Base-by-base conservation (phyloP, 2,329 filamentous ascomycete species). In the Epichloe coenophiala region DNA sequence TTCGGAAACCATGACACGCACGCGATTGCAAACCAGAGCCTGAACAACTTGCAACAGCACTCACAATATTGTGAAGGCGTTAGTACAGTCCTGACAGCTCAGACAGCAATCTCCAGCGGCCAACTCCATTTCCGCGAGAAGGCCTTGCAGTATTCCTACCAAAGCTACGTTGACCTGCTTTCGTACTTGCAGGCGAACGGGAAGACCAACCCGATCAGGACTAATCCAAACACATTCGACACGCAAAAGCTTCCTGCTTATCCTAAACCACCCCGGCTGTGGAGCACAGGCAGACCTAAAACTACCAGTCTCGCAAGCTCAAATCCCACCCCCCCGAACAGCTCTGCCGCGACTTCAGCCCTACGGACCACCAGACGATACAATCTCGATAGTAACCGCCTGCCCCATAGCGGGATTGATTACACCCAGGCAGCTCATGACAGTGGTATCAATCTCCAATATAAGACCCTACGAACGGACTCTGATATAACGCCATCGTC, bases 141-240 rank as follows among this genome's bases (percentile, higher is more conserved):
- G 55, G 78, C 79, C 2, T 67, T 89, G 23, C 71, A 76, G 13
- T 82, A 81, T 68, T 86, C 85, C n/a, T 83, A 89, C 62, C 74
- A 75, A 56, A 77, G 83, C 35, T 90, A 90, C 64, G 72, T 85
- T 45, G 82, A 88, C 55, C 73, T 91, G 7, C 68, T 90, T 3
- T 68, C 79, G 9, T 80, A 78, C 55, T 70, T 86, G 6, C 80
- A 85, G 54, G 74, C 78, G 48, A 71, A 71, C 19, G 81, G 78
- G 51, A 81, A 73, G 58, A 64, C 69, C 2, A 67, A 68, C 9
- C 62, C 68, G 17, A 61, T 62, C 17, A 71, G 69, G 54, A 61
- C 61, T 19, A 62, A 64, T 23, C 63, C 67, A 40, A 63, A 64
- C 5, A 61, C 68, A 8, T 66, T 66, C 47, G 44, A 67, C 11